Evolutionary conservation across 1,284 basidiomycete species (phyloP).

Genomic region (Irpex rosettiformis): DNA sequence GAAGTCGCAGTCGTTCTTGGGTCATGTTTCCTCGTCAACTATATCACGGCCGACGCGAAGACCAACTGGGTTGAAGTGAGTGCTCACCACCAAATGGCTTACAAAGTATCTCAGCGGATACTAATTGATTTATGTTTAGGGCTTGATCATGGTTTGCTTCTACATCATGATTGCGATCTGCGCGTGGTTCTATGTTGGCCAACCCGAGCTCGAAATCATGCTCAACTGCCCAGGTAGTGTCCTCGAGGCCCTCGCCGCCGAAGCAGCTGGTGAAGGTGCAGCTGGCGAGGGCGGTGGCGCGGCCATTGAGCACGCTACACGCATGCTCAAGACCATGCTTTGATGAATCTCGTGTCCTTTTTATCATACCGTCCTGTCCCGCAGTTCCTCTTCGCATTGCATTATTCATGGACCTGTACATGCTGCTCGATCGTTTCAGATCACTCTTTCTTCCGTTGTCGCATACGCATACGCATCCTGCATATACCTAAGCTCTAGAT

Average conservation of each 20-base stretch:
- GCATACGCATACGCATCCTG: background rate
- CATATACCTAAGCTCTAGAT: background rate
- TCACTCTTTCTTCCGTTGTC: background rate
- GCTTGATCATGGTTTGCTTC: conserved; percentile 56
- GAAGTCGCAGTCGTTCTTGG: conserved; percentile 59
- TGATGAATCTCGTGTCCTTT: background rate
- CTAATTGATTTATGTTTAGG: conserved; percentile 29
- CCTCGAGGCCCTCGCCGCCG: conserved; percentile 19
- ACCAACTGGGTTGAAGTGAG: conserved; percentile 57
- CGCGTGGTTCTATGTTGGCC: conserved; percentile 58
- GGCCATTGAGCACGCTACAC: conserved; percentile 2
- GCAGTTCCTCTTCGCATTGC: background rate
- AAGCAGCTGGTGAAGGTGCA: conserved; percentile 9
- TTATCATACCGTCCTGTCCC: background rate
- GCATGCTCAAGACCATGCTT: background rate
- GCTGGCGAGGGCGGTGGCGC: background rate
- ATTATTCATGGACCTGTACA: background rate
- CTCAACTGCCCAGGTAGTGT: conserved; percentile 22
- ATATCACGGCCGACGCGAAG: conserved; percentile 65
- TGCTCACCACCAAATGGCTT: background rate
- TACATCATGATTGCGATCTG: conserved; percentile 42
- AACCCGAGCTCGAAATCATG: conserved; percentile 36
- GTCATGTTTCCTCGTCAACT: conserved; percentile 68
- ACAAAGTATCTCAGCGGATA: background rate
- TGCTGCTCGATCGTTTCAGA: background rate